These are phyloP conservation scores for Starmerella vaccinii DNA, from an alignment of 805 yeast genomes.

Conservation along the genomic window DNA sequence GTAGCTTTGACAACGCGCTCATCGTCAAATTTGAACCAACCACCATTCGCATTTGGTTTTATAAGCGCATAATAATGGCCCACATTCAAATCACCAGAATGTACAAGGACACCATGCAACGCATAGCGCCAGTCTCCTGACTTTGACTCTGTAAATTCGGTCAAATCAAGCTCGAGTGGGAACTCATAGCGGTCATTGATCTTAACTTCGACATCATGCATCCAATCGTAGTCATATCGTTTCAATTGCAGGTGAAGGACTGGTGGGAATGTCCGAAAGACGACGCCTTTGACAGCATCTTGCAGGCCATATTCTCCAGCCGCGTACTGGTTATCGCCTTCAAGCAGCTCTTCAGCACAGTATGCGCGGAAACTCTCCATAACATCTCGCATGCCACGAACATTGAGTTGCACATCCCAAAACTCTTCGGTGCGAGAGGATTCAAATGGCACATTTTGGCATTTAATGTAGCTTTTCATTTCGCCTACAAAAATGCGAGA, in stretches of 20 bases:
- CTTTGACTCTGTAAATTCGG: conserved; percentile 54
- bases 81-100: conserved; percentile 87
- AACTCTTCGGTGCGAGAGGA: conserved; percentile 85
- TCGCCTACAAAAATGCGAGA: conserved; percentile 87
- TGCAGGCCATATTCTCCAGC: conserved; percentile 86
- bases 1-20: conserved; percentile 88
- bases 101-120: conserved; percentile 89
- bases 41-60: conserved; percentile 50
- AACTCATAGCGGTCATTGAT: conserved; percentile 87
- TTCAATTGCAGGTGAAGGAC: conserved; percentile 88
- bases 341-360: conserved; percentile 75
- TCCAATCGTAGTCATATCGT: conserved; percentile 88
- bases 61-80: conserved; percentile 96
- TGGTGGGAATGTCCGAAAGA: conserved; percentile 80
- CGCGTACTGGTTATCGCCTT: conserved; percentile 91
- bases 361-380: conserved; percentile 74
- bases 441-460: conserved; percentile 88
- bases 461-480: conserved; percentile 89
- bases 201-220: conserved; percentile 76
- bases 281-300: conserved; percentile 94
- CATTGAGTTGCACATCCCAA: conserved; percentile 97
- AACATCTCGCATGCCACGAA: conserved; percentile 65
- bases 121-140: conserved; percentile 63
- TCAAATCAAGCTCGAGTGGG: conserved; percentile 70
- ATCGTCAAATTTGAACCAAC: conserved; percentile 90